Percentiles rank a stretch among this genome's conserved stretches.
Conservation (phyloP, 768 basidiomycete genomes). For the Porphyrellus cyaneotinctus region DNA sequence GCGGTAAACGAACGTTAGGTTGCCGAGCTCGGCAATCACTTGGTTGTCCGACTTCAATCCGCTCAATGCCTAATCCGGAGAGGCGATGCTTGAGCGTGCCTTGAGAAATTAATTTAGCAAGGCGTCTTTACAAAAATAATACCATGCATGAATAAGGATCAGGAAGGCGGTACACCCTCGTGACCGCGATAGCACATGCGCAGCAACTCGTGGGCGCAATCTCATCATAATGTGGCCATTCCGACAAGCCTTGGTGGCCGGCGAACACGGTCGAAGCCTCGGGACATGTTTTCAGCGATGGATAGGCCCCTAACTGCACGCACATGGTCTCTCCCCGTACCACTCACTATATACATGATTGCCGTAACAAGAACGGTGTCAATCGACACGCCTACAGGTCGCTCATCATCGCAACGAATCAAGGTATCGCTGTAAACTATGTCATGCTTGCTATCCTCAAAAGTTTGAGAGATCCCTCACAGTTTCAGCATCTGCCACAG, state of each 20-base stretch:
- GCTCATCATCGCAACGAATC: conserved; percentile 50
- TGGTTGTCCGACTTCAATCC: conserved; percentile 34
- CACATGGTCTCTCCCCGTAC: too few species aligned
- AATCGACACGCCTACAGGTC: too few species aligned
- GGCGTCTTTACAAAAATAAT: conserved; percentile 13
- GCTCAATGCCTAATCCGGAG: conserved; percentile 27
- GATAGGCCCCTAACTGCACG: too few species aligned
- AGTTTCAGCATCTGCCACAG: conserved; percentile 66
- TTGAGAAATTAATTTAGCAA: conserved; percentile 23
- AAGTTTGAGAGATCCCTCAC: conserved; percentile 35
- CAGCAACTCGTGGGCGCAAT: conserved; percentile 21
- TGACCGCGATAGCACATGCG: conserved; percentile 18
- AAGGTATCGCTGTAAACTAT: conserved; percentile 51
- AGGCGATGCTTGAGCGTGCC: conserved; percentile 23
- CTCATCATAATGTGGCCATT: conserved; percentile 7
- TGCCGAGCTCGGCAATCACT: conserved; percentile 37
- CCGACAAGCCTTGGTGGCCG: neutral
- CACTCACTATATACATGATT: too few species aligned
- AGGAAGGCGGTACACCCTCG: conserved; percentile 19
- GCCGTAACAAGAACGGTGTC: too few species aligned
- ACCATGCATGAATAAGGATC: conserved; percentile 17
- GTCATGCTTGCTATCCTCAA: conserved; percentile 9
- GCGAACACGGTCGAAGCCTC: neutral
- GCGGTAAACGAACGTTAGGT: conserved; percentile 35
- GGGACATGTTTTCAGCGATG: neutral